A percentile compares a stretch with the other conserved stretches of the same genome.
These are phyloP conservation scores for Nicotiana paniculata DNA, from an alignment of 257 asterid genomes.

Conservation along the genomic window DNA sequence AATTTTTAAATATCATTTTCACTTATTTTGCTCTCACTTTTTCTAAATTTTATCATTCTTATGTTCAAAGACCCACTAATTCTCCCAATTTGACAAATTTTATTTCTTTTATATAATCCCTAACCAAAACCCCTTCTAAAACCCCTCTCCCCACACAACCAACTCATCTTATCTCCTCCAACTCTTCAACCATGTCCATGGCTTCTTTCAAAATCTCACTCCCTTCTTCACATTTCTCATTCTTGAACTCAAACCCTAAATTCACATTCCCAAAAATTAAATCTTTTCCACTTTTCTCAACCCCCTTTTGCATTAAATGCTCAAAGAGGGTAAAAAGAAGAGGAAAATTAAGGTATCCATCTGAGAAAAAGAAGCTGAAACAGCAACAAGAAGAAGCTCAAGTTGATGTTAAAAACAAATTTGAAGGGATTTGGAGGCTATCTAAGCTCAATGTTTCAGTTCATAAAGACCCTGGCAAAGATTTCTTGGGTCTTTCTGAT, in stretches of 20 bases:
- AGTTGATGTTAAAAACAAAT: slow-evolving; percentile 22
- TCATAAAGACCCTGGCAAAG: slow-evolving; percentile 89
- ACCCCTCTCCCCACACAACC: neutral
- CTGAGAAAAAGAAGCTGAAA: slow-evolving; percentile 79
- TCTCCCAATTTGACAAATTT: neutral
- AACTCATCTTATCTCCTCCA: neutral
- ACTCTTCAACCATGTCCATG: slow-evolving; percentile 27
- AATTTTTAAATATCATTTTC: too few species aligned
- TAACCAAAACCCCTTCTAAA: neutral
- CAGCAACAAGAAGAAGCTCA: slow-evolving; percentile 28
- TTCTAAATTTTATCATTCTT: too few species aligned
- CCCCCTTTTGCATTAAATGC: slow-evolving; percentile 26
- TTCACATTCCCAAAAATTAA: slow-evolving; percentile 15
- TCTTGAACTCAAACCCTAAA: slow-evolving; percentile 21
- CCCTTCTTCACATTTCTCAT: slow-evolving; percentile 22
- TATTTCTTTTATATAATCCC: neutral
- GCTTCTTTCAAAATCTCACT: slow-evolving; percentile 26
- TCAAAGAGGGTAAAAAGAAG: slow-evolving; percentile 65
- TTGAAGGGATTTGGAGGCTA: slow-evolving; percentile 81
- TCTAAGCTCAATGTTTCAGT: slow-evolving; percentile 62
- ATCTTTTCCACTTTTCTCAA: slow-evolving; percentile 15
- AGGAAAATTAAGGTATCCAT: slow-evolving; percentile 87
- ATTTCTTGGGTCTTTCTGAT: slow-evolving; percentile 59
- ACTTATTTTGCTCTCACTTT: too few species aligned
- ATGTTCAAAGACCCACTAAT: neutral